Conservation (phyloP, 177 flowering plant genomes). For the Vitis hybrid region DNA sequence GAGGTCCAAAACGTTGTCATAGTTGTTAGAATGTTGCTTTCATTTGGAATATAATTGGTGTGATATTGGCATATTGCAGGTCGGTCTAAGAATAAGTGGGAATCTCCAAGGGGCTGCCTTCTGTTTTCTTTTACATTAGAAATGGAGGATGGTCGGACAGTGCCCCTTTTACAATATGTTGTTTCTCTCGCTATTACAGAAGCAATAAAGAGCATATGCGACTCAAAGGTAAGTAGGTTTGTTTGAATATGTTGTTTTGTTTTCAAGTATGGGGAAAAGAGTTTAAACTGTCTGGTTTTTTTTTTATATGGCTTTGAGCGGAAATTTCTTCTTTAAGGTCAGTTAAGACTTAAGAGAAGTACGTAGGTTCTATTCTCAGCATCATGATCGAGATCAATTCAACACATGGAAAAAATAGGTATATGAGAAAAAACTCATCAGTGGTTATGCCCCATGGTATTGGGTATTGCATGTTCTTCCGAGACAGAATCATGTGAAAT, state of each 20-base stretch:
- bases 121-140: conserved; percentile 82
- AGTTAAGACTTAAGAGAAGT: too few species aligned
- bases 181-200: conserved; percentile 84
- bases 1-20: conserved; percentile 50
- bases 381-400: too few species aligned
- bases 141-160: conserved; percentile 83
- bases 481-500: too few species aligned
- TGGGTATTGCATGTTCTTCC: too few species aligned
- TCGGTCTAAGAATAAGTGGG: conserved; percentile 88
- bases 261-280: not conserved
- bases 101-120: conserved; percentile 87
- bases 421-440: too few species aligned
- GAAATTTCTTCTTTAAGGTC: too few species aligned
- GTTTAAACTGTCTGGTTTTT: not conserved
- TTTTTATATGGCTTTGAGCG: too few species aligned
- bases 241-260: not conserved
- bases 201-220: conserved; percentile 71
- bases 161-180: conserved; percentile 90
- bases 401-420: too few species aligned
- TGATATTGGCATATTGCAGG: conserved; percentile 37
- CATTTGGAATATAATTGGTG: not conserved
- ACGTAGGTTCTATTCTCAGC: too few species aligned
- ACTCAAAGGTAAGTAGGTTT: conserved; percentile 50
- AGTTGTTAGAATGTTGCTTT: not conserved
- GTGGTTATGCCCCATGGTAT: too few species aligned